Percentiles rank a stretch among this genome's conserved stretches.
These are phyloP conservation scores for Parasitella parasitica DNA, from an alignment of 371 early-diverging fungal genomes.

Conservation along the genomic window DNA sequence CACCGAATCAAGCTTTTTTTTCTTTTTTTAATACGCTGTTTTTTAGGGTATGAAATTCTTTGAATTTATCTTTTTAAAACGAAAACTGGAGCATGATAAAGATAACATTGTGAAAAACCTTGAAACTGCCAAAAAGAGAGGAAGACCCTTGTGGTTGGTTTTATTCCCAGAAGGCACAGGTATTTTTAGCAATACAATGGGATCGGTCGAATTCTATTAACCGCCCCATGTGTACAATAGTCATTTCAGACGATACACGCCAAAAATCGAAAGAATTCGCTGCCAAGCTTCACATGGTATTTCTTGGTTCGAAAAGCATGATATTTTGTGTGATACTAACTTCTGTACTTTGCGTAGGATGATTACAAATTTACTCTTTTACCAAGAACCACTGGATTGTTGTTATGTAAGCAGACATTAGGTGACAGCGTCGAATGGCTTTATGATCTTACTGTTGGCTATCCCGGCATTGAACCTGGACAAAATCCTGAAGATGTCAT, in stretches of 20 bases:
- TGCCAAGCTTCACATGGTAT: slow-evolving; percentile 54
- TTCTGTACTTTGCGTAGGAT: slow-evolving; percentile 22
- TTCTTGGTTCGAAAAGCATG: background rate
- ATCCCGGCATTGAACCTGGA: slow-evolving; percentile 73
- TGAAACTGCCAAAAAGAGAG: slow-evolving; percentile 27
- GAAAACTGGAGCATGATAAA: slow-evolving; percentile 78
- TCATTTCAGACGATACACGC: slow-evolving; percentile 57
- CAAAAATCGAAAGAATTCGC: slow-evolving; percentile 50
- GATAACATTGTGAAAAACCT: slow-evolving; percentile 50
- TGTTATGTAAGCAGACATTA: slow-evolving; percentile 60
- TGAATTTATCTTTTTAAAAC: slow-evolving; percentile 83
- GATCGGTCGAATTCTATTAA: background rate
- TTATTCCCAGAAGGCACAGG: slow-evolving; percentile 93
- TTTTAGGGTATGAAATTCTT: slow-evolving; percentile 84
- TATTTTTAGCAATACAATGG: slow-evolving; percentile 1
- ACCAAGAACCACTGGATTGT: slow-evolving; percentile 79
- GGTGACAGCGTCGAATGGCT: slow-evolving; percentile 66
- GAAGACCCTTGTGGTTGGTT: slow-evolving; percentile 78
- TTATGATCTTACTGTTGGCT: slow-evolving; percentile 86
- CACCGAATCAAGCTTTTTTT: background rate
- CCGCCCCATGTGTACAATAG: slow-evolving; percentile 12
- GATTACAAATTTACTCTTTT: slow-evolving; percentile 65
- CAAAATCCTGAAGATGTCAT: slow-evolving; percentile 78
- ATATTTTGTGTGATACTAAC: background rate
- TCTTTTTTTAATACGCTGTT: background rate